phyloP scores from a whole-genome alignment of 345 rosid genomes.

The Cardamine chenopodiifolia region DNA sequence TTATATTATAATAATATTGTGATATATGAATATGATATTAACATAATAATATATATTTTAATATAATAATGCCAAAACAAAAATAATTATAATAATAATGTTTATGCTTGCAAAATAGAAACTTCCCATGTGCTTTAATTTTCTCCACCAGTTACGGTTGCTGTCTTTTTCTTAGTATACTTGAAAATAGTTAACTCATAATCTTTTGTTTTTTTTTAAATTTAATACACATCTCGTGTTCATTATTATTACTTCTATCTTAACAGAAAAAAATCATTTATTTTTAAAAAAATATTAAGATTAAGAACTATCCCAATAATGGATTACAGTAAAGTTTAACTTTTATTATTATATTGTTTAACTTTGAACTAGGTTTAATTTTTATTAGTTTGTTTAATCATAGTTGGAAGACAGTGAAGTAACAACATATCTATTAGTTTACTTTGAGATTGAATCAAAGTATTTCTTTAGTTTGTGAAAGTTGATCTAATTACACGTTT shows the following conservation, averaged over 20 bases:
- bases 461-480: not conserved
- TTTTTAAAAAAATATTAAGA: not conserved
- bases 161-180: conserved; percentile 12
- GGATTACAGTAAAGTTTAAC: not conserved
- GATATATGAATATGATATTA: not conserved
- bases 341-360: not conserved
- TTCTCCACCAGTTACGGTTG: conserved; percentile 27
- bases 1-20: not conserved
- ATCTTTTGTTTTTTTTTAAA: not conserved
- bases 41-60: not conserved
- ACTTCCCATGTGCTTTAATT: conserved; percentile 35
- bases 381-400: not conserved
- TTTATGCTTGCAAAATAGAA: not conserved
- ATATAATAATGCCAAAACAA: not conserved
- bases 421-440: conserved; percentile 19
- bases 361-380: not conserved
- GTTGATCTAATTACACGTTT: conserved; percentile 17
- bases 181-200: not conserved
- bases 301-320: not conserved
- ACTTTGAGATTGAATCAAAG: not conserved
- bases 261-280: not conserved
- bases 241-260: not conserved
- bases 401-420: conserved; percentile 32
- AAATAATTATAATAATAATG: not conserved
- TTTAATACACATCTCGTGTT: not conserved